These are phyloP conservation scores for Nothophytophthora sp. DNA, from an alignment of 352 stramenopile genomes.

Conservation along the genomic window DNA sequence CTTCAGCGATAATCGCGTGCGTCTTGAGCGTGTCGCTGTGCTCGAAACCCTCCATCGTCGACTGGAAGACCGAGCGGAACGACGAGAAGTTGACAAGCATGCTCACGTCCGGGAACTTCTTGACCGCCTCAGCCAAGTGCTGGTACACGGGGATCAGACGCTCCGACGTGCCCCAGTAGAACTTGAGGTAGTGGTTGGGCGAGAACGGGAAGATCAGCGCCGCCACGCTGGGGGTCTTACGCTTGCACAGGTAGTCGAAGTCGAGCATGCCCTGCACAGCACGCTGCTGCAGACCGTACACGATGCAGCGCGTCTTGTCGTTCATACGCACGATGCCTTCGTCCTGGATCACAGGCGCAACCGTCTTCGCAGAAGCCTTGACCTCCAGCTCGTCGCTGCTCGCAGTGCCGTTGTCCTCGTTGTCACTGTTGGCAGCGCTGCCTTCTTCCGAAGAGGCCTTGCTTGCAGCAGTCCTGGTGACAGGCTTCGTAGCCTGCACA, in stretches of 20 bases:
- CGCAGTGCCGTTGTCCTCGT: conserved; percentile 24
- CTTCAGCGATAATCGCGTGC: conserved; percentile 97
- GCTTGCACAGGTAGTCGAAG: conserved; percentile 98
- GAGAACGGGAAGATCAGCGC: conserved; percentile 95
- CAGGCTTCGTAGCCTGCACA: conserved; percentile 20
- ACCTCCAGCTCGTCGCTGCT: conserved; percentile 26
- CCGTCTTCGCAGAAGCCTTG: conserved; percentile 33
- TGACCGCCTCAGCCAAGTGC: conserved; percentile 90
- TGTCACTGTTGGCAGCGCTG: conserved; percentile 37
- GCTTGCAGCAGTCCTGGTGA: conserved; percentile 16
- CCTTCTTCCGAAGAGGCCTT: conserved; percentile 28
- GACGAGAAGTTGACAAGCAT: conserved; percentile 98
- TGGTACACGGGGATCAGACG: conserved; percentile 94
- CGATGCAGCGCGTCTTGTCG: conserved; percentile 90
- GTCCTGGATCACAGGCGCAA: conserved; percentile 67
- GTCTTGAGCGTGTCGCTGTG: conserved; percentile 94
- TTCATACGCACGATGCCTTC: conserved; percentile 87
- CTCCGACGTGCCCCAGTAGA: conserved; percentile 97
- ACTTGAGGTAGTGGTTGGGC: conserved; percentile 96
- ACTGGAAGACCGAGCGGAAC: conserved; percentile 96
- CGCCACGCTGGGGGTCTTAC: conserved; percentile 93
- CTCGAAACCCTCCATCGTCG: conserved; percentile 94
- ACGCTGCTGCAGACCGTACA: conserved; percentile 95
- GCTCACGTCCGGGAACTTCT: conserved; percentile 93
- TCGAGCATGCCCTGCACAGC: conserved; percentile 97